Evolutionary conservation across 176 grass and related monocot genomes (phyloP), one percentile per base, ranked within the genome.

Genomic region (Puya raimondii): DNA sequence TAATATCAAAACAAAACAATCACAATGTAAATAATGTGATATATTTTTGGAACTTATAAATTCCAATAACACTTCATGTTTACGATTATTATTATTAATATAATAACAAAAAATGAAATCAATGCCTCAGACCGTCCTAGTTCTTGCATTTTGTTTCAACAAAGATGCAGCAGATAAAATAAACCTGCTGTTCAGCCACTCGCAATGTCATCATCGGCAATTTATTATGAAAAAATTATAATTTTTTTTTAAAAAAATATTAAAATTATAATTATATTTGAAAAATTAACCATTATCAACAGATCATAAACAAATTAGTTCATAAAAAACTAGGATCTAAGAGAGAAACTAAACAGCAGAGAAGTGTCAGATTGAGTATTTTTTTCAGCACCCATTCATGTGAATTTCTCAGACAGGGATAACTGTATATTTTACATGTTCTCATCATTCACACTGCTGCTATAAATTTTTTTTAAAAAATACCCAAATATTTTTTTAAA

Each of bases 121-220:
- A 7, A 61, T 61, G 81, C 88, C 81, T 91, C 88, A 91, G 85
- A 87, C 85, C 79, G 85, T 91, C 88, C 88, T 87, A 87, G 88
- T 91, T 79, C 81, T 68, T 66, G 70, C 13, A 65, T 13, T 29
- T 72, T 23, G 25, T 81, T 69, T 91, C 84, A 81, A 77, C 88
- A 85, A 85, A 0, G 5, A 3, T 2, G 2, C 23, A 71, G 70
- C 50, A 53, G 72, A n/a, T 12, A 23, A 20, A 3, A 42, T 21
- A 4, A 53, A 47, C 63, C 51, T 56, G 63, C 49, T 66, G 33
- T 47, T 75, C 73, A 47, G 73, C 23, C 0, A 52, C 11, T 51
- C 9, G 66, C 54, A 49, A 79, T 23, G 76, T 82, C 88, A 87
- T 91, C 84, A 87, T 56, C 25, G 88, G 85, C 66, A 67, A 9